A percentile compares a stretch with the other conserved stretches of the same genome.
Evolutionary conservation across 164 flowering plant species (phyloP).

Genomic region (Umbilicus rupestris): DNA sequence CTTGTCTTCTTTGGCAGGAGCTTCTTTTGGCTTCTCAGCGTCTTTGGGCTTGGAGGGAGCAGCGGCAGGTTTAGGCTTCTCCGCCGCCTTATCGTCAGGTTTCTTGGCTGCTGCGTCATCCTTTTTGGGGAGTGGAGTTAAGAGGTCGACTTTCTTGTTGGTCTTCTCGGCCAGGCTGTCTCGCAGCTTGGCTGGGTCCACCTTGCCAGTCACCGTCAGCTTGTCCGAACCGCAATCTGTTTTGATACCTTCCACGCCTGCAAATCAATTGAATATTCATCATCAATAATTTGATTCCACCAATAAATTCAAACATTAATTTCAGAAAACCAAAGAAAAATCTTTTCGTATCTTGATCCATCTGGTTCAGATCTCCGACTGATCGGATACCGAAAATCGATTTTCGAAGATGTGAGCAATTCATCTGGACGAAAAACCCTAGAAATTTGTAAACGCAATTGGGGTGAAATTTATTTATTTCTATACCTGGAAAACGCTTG

Average conservation of each 20-base stretch:
- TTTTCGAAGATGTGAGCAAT: neutral
- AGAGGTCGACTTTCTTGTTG: neutral
- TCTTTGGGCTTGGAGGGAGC: neutral
- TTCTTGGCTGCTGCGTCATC: neutral
- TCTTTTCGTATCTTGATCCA: too few relatives aligned
- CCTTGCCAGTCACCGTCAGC: conserved; percentile 2
- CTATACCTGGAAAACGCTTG: conserved; percentile 5
- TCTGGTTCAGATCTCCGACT: too few relatives aligned
- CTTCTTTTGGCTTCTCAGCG: neutral
- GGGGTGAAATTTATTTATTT: neutral
- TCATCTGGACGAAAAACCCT: neutral
- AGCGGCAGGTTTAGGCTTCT: neutral
- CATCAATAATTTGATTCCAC: neutral
- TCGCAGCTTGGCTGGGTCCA: neutral
- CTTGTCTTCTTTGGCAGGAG: neutral
- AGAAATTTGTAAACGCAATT: neutral
- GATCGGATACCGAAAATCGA: too few relatives aligned
- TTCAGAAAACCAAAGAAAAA: too few relatives aligned
- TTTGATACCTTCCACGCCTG: conserved; percentile 3
- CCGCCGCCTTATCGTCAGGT: neutral
- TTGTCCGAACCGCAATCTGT: neutral
- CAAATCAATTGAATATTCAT: neutral
- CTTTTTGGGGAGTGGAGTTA: neutral
- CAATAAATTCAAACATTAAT: too few relatives aligned
- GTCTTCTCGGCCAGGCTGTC: neutral